Evolutionary conservation across 208 protist species (phyloP).

Genomic region (Novymonas esmeraldas): DNA sequence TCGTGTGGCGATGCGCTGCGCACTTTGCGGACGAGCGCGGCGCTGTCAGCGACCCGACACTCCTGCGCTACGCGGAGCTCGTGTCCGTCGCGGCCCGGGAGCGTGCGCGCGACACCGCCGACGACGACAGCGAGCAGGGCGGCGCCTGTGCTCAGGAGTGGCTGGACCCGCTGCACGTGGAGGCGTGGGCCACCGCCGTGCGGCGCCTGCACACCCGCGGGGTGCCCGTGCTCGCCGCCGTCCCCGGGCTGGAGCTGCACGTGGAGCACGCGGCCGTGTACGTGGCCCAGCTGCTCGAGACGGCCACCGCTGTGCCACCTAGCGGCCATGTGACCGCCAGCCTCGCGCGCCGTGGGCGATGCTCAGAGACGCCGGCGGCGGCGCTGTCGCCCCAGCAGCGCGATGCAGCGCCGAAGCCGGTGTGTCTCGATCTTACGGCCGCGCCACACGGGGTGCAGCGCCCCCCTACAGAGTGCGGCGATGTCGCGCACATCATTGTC

Average conservation of each 20-base stretch:
- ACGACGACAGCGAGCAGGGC: background rate
- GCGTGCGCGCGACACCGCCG: background rate
- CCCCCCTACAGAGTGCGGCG: slow-evolving; percentile 48
- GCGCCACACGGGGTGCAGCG: slow-evolving; percentile 42
- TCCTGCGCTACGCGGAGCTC: slow-evolving; percentile 9
- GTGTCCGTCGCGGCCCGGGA: slow-evolving; percentile 14
- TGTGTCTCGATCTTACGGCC: slow-evolving; percentile 39
- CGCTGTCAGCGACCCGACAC: background rate
- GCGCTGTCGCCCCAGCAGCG: background rate
- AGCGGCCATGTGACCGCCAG: slow-evolving; percentile 19
- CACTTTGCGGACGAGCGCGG: background rate
- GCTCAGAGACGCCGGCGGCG: background rate
- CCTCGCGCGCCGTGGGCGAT: slow-evolving; percentile 7
- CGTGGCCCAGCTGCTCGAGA: slow-evolving; percentile 22
- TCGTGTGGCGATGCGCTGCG: slow-evolving; percentile 19
- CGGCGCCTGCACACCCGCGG: slow-evolving; percentile 2
- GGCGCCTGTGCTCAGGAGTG: slow-evolving; percentile 9
- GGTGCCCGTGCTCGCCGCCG: background rate
- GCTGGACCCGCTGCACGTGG: slow-evolving; percentile 32
- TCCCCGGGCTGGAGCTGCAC: slow-evolving; percentile 9
- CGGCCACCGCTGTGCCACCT: slow-evolving; percentile 9
- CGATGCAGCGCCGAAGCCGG: slow-evolving; percentile 18
- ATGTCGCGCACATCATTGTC: slow-evolving; percentile 26
- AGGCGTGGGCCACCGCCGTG: slow-evolving; percentile 19
- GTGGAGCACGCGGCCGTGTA: slow-evolving; percentile 25